Evolutionary conservation across 768 basidiomycete genomes (phyloP), one percentile per base, ranked within the genome.

Genomic region (Daedaleopsis nitida): DNA sequence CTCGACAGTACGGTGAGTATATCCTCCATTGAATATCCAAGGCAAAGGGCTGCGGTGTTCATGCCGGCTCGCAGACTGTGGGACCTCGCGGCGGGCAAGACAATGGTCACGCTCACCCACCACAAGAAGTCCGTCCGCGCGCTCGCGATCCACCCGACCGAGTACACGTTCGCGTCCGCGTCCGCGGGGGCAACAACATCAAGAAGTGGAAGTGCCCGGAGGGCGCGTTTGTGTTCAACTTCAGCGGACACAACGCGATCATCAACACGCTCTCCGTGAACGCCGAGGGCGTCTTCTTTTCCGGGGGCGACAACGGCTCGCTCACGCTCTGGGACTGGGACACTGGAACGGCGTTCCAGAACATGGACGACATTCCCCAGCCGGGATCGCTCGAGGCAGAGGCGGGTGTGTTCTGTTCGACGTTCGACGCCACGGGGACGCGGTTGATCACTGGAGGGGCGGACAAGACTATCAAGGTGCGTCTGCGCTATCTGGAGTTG

Each of bases 201-300:
- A 99, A 99, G 73, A 98, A 98, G 74, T 99, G 96, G 96, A 97
- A 96, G 69, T 98, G 94, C 68, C 97, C 97, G 6, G 94, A 98
- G 65, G 97, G 97, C 49, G 74, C 86, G 2, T 98, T 99, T 65
- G 96, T 98, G 3, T 93, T 91, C 82, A 99, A 98, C 76, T 97
- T 98, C 73, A 80, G 86, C 47, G 97, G 97, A 0, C 97, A 98
- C 73, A 94, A 97, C 63, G 93, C 96, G 2, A 98, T 98, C 75
- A 93, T 99, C 81, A 99, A 99, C 74, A 95, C 94, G 7, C 70
- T 98, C 58, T 87, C 89, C 12, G 92, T 98, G 67, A 99, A 98
- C 68, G 80, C 91, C 38, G 97, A 99, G 65, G 96, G 96, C 42
- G 97, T 98, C 37, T 88, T 98, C 74, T 98, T 97, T 77, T 96